Percentiles rank a stretch among this genome's conserved stretches.
These are phyloP conservation scores for Tubosaeta sp. DNA, from an alignment of 768 basidiomycete species.

Conservation along the genomic window DNA sequence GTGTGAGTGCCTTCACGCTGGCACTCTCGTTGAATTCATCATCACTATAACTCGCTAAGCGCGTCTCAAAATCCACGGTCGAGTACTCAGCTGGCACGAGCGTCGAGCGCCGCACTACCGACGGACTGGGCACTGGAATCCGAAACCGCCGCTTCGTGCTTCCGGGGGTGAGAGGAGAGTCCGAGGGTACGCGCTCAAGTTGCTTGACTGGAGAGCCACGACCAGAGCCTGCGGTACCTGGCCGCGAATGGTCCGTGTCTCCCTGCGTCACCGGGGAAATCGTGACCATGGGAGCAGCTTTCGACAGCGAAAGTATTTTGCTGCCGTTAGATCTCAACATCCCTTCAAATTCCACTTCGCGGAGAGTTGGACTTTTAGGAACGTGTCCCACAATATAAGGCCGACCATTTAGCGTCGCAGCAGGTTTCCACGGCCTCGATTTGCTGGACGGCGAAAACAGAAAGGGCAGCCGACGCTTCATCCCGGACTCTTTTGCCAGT, in stretches of 20 bases:
- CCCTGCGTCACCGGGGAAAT: conserved; percentile 22
- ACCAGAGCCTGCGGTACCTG: conserved; percentile 21
- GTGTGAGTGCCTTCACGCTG: conserved; percentile 37
- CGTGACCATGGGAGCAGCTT: conserved; percentile 20
- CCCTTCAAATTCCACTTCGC: conserved; percentile 79
- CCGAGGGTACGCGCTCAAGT: conserved; percentile 26
- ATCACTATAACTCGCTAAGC: conserved; percentile 61
- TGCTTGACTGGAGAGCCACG: conserved; percentile 14
- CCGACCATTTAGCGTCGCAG: conserved; percentile 74
- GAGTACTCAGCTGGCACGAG: conserved; percentile 74
- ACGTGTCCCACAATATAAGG: conserved; percentile 66
- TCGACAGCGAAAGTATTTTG: conserved; percentile 36
- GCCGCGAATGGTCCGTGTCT: conserved; percentile 33
- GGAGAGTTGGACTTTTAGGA: conserved; percentile 46
- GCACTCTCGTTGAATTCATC: conserved; percentile 42
- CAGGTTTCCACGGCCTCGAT: conserved; percentile 68
- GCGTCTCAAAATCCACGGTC: conserved; percentile 78
- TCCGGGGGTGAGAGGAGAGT: conserved; percentile 25
- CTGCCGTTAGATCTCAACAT: conserved; percentile 55
- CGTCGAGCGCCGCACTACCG: conserved; percentile 43
- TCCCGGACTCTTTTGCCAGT: conserved; percentile 50
- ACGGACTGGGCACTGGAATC: conserved; percentile 55
- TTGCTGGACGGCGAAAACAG: conserved; percentile 52
- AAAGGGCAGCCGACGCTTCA: conserved; percentile 63
- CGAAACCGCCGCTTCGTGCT: conserved; percentile 52